These are phyloP conservation scores for Vitis hybrid DNA, from an alignment of 177 flowering plant genomes.

Conservation along the genomic window DNA sequence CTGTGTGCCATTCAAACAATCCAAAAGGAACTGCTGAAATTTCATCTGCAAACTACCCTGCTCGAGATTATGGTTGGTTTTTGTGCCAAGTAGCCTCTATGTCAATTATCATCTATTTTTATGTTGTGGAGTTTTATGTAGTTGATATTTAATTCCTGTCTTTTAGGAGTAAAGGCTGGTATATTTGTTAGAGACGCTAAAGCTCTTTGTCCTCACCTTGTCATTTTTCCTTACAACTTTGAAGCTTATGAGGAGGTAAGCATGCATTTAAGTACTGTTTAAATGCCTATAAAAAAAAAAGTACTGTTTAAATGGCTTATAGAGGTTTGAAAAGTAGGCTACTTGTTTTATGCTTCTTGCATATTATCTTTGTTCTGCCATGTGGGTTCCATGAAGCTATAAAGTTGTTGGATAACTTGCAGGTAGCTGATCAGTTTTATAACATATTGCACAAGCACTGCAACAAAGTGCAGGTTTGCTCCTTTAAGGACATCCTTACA, in stretches of 20 bases:
- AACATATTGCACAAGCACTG: constrained; percentile 84
- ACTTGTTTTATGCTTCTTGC: constrained; percentile 2
- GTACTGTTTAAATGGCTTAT: background rate
- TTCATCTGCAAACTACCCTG: constrained; percentile 94
- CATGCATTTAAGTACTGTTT: constrained; percentile 1
- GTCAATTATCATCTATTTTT: background rate
- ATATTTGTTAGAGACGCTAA: constrained; percentile 96
- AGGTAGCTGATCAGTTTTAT: constrained; percentile 97
- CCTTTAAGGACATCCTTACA: background rate
- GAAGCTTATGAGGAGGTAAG: constrained; percentile 87
- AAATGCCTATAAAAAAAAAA: too few relatives aligned
- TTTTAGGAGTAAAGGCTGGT: constrained; percentile 81
- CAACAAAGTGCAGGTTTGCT: constrained; percentile 80
- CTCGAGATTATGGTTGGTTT: constrained; percentile 70
- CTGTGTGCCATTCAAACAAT: constrained; percentile 92
- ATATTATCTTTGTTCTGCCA: background rate
- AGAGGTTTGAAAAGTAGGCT: background rate
- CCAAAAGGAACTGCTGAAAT: constrained; percentile 97
- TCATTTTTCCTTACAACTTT: constrained; percentile 84
- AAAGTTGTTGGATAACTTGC: constrained; percentile 21
- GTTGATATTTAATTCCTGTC: constrained; percentile 8
- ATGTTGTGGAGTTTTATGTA: constrained; percentile 1
- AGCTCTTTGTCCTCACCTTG: constrained; percentile 85
- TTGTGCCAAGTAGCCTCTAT: background rate
- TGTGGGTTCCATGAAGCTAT: background rate